These are phyloP conservation scores for Irpex sp. DNA, from an alignment of 1,284 basidiomycete genomes.

Conservation along the genomic window DNA sequence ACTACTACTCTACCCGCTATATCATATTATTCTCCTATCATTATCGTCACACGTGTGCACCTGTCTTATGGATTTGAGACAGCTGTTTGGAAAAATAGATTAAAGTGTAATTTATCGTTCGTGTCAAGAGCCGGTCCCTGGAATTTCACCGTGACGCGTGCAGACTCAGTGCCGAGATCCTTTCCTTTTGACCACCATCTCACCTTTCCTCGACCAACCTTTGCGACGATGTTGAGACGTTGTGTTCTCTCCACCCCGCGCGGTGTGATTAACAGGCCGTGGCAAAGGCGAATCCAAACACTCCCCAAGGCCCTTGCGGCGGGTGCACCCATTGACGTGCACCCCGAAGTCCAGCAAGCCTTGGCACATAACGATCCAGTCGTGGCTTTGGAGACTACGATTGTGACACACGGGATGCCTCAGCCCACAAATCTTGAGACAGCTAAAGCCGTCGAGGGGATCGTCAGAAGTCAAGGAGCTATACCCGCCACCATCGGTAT, in stretches of 20 bases:
- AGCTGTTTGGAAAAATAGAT: not conserved
- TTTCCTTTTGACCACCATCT: not conserved
- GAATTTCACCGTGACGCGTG: not conserved
- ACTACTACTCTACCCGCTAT: not conserved
- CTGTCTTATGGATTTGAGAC: not conserved
- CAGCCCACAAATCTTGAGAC: conserved; percentile 77
- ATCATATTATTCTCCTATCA: not conserved
- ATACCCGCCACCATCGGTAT: conserved; percentile 92
- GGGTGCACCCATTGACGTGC: conserved; percentile 52
- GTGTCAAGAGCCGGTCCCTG: not conserved
- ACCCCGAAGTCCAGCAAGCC: conserved; percentile 79
- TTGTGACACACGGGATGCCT: conserved; percentile 91
- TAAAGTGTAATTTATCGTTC: not conserved
- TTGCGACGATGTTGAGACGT: not conserved
- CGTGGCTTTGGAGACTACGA: conserved; percentile 83
- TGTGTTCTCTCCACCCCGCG: not conserved
- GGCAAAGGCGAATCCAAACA: conserved; percentile 5
- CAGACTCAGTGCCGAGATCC: not conserved
- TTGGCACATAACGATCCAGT: conserved; percentile 55
- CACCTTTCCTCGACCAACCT: not conserved
- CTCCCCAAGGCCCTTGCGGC: conserved; percentile 17
- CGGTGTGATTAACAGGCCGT: not conserved
- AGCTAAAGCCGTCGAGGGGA: conserved; percentile 70
- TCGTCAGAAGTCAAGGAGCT: conserved; percentile 75
- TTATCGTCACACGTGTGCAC: not conserved